phyloP scores from a whole-genome alignment of 148 eudicot genomes.

The Chenopodium suecicum region DNA sequence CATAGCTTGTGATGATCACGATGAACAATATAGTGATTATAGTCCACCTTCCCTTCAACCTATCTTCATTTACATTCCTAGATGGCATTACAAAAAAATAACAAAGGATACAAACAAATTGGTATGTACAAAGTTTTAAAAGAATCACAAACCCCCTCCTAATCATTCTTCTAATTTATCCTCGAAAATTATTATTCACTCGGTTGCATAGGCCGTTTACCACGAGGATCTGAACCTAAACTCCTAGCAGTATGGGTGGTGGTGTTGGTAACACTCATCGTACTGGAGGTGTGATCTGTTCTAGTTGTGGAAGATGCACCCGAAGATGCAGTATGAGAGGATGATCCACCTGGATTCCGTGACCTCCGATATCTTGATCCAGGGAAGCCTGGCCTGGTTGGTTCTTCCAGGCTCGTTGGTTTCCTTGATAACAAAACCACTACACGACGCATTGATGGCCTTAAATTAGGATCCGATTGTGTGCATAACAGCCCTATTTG shows the following conservation, averaged over 20 bases:
- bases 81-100: background rate
- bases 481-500: constrained; percentile 73
- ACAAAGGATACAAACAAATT: background rate
- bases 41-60: background rate
- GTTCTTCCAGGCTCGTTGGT: constrained; percentile 58
- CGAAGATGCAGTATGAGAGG: constrained; percentile 40
- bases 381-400: constrained; percentile 66
- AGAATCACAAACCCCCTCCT: background rate
- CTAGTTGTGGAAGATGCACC: constrained; percentile 33
- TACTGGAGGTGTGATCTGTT: constrained; percentile 34
- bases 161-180: background rate
- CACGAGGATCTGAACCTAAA: constrained; percentile 30
- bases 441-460: constrained; percentile 76
- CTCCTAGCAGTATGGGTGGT: constrained; percentile 17
- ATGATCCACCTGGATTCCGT: constrained; percentile 31
- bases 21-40: background rate
- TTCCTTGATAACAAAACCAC: constrained; percentile 59
- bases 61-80: constrained; percentile 10
- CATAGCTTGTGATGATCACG: too few species aligned
- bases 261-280: constrained; percentile 33
- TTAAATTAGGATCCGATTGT: constrained; percentile 62
- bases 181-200: background rate
- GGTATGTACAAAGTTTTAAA: background rate
- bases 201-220: constrained; percentile 43
- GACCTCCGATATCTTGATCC: constrained; percentile 53